Evolutionary conservation across 2,329 filamentous ascomycete genomes (phyloP), one percentile per base, ranked within the genome.

Genomic region (Akanthomyces lecanii): DNA sequence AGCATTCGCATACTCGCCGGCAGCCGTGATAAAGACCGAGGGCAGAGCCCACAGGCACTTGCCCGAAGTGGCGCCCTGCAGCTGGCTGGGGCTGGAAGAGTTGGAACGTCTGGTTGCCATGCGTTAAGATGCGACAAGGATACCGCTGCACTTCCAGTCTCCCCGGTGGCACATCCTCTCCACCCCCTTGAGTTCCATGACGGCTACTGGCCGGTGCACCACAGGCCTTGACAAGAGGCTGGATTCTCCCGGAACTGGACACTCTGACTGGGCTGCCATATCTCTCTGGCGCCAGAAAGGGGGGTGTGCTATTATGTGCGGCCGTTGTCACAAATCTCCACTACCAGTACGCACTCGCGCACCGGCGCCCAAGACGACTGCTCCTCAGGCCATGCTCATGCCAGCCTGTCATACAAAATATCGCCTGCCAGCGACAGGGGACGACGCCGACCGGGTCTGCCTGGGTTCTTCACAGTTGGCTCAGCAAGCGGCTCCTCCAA

Each of bases 131-230:
- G 59, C 42, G 59, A 61, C 59, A 61, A 54, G 59, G 59, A 61
- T 61, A 30, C 50, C 40, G 42, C 59, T 45, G 59, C 59, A 47
- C 59, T 30, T 54, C 51, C 59, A 55, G 30, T 61, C 59, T 61
- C 59, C 59, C 59, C 51, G 59, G 58, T 61, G 58, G 59, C 59
- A 61, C 58, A 61, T 54, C 59, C 59, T 61, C 50, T 61, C 59
- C 59, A 61, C 59, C 42, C 51, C 38, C n/a, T 48, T 25, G 40
- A 23, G 21, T 21, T 54, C 50, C 38, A 40, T 54, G 51, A 61
- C 51, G 21, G 48, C 33, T 42, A 48, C 42, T 50, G 48, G 25
- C 50, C 21, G 50, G 47, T 61, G 48, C 57, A 47, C 50, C 30
- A 40, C 50, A 33, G 50, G 50, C 33, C 36, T 30, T 40, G 50